A percentile compares a stretch with the other conserved stretches of the same genome.
Evolutionary conservation across 805 yeast species (phyloP).

Genomic region (Ogataea naganishii): DNA sequence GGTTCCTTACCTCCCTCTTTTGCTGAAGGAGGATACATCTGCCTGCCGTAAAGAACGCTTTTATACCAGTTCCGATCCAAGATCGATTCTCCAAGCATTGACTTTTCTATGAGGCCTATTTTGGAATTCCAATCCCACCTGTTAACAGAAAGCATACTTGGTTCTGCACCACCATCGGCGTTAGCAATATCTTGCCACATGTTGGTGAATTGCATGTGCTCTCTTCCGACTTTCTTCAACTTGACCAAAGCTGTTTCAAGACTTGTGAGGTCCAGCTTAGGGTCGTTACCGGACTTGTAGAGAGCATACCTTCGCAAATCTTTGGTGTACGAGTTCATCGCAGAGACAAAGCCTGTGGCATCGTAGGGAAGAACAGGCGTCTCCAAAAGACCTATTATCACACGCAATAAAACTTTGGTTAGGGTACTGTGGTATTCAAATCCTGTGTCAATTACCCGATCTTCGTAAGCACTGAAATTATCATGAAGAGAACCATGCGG

Average conservation of each 20-base stretch:
- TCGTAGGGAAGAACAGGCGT: slow-evolving; percentile 70
- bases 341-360: slow-evolving; percentile 35
- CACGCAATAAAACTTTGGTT: slow-evolving; percentile 43
- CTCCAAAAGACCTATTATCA: slow-evolving; percentile 57
- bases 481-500: slow-evolving; percentile 58
- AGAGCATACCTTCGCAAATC: slow-evolving; percentile 37
- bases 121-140: slow-evolving; percentile 80
- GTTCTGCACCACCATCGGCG: slow-evolving; percentile 56
- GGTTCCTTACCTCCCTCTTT: slow-evolving; percentile 18
- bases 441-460: slow-evolving; percentile 41
- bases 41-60: slow-evolving; percentile 65
- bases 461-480: slow-evolving; percentile 44
- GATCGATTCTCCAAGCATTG: slow-evolving; percentile 38
- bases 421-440: slow-evolving; percentile 49
- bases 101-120: slow-evolving; percentile 44
- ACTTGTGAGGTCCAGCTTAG: slow-evolving; percentile 17
- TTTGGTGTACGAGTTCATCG: slow-evolving; percentile 32
- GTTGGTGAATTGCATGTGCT: slow-evolving; percentile 44
- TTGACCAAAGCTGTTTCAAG: slow-evolving; percentile 20
- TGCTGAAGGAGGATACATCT: slow-evolving; percentile 41
- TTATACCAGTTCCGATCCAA: slow-evolving; percentile 54
- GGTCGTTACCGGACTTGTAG: slow-evolving; percentile 4
- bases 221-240: slow-evolving; percentile 35
- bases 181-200: slow-evolving; percentile 56
- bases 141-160: slow-evolving; percentile 59